Evolutionary conservation across 768 basidiomycete species (phyloP), one percentile per base, ranked within the genome.

Genomic region (Cystofilobasidium macerans): DNA sequence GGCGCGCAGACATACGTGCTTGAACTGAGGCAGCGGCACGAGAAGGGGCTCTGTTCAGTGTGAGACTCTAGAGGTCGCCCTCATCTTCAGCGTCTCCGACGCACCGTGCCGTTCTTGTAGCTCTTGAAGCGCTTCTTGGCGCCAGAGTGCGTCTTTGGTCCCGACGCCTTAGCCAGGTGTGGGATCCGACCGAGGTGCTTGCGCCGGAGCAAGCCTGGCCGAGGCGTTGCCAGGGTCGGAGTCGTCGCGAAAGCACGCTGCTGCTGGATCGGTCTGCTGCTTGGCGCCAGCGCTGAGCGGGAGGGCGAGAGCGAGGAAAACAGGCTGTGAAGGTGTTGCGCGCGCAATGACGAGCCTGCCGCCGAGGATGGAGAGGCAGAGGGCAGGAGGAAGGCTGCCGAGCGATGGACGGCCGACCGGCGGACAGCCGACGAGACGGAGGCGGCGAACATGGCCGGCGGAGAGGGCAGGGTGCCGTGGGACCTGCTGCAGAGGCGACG

Each of bases 61-160:
- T n/a, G n/a, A n/a, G n/a, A n/a, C n/a, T n/a, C n/a, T n/a, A n/a
- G n/a, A n/a, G n/a, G n/a, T n/a, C n/a, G n/a, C n/a, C n/a, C n/a
- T n/a, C n/a, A n/a, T 40, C 16, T 8, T 40, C 38, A 40, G 38
- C 38, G 38, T 40, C 38, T 40, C 38, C 42, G 12, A 47, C 64
- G 56, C 14, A 65, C 64, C 32, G 57, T 30, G 35, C 64, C 64
- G 14, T 43, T 65, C 64, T 65, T 65, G 64, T 65, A 65, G 56
- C 43, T 32, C 45, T 57, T 58, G 43, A 65, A 65, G 57, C 64
- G 57, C 11, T 24, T 54, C 11, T 43, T 36, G 3, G 57, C 57
- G 35, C 64, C 64, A 11, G 43, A 4, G 57, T 65, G 64, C 28
- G 64, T 65, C 57, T 48, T 59, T 9, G 47, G 43, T 45, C 47